These are phyloP conservation scores for Aphanocladium album DNA, from an alignment of 2,329 filamentous ascomycete genomes.

Conservation along the genomic window DNA sequence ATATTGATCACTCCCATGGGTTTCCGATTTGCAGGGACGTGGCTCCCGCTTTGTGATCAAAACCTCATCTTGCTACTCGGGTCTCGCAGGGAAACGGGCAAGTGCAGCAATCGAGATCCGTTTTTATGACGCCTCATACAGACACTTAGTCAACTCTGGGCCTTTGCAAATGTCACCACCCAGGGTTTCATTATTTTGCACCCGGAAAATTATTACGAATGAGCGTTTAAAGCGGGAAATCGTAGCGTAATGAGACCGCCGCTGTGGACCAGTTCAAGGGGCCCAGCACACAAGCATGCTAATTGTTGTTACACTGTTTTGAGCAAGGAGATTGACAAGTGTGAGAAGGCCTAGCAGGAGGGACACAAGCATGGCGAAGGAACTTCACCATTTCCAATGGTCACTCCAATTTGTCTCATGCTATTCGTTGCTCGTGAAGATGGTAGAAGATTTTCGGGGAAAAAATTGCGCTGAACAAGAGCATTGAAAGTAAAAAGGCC, in stretches of 20 bases:
- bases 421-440: neutral
- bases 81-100: neutral
- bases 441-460: neutral
- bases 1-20: neutral
- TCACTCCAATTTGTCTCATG: neutral
- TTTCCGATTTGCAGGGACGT: neutral
- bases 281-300: neutral
- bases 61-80: neutral
- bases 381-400: neutral
- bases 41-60: neutral
- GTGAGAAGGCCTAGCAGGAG: neutral
- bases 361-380: neutral
- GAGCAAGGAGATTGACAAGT: neutral
- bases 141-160: neutral
- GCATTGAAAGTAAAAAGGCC: neutral
- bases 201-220: neutral
- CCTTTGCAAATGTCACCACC: neutral
- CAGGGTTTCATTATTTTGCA: neutral
- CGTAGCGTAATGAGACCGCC: neutral
- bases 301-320: neutral
- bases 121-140: slow-evolving; percentile 5
- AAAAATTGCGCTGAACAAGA: neutral
- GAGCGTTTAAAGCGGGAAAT: neutral
- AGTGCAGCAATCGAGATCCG: neutral
- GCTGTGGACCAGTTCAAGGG: neutral